A percentile compares a stretch with the other conserved stretches of the same genome.
Conservation (phyloP, 768 basidiomycete species). For the Termitomyces bulborhizus region DNA sequence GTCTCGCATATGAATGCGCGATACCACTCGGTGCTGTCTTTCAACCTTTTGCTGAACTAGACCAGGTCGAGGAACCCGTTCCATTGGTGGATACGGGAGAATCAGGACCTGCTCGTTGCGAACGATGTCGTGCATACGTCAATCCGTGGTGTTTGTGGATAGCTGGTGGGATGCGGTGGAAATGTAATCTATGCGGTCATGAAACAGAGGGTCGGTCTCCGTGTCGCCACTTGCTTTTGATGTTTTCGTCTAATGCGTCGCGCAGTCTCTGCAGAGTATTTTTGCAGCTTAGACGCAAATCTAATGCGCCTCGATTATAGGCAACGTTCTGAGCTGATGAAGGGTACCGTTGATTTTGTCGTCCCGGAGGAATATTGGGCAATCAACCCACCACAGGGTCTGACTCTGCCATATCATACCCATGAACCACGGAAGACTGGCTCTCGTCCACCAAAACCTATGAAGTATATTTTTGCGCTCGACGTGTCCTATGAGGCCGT, state of each 20-base stretch:
- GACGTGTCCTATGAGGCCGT: conserved; percentile 74
- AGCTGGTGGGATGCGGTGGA: conserved; percentile 80
- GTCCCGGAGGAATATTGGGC: conserved; percentile 88
- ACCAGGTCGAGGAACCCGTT: conserved; percentile 70
- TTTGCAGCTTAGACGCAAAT: conserved; percentile 74
- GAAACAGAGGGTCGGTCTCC: conserved; percentile 72
- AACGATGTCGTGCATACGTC: conserved; percentile 80
- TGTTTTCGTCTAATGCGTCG: background rate
- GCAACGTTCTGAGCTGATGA: conserved; percentile 79
- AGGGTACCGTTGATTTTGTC: conserved; percentile 88
- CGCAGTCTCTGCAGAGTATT: conserved; percentile 76
- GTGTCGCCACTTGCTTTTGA: background rate
- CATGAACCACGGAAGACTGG: conserved; percentile 40
- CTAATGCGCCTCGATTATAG: conserved; percentile 74
- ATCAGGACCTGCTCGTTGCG: conserved; percentile 78
- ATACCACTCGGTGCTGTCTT: conserved; percentile 82
- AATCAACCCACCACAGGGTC: conserved; percentile 49
- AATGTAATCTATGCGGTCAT: conserved; percentile 84
- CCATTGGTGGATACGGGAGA: conserved; percentile 70
- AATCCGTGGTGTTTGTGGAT: conserved; percentile 92
- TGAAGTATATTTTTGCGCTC: conserved; percentile 81
- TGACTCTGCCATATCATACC: conserved; percentile 49
- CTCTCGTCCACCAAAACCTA: conserved; percentile 49
- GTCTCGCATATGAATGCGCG: conserved; percentile 73
- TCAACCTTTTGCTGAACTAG: conserved; percentile 87